These are phyloP conservation scores for Fusarium begoniae DNA, from an alignment of 2,329 filamentous ascomycete species.

Conservation along the genomic window DNA sequence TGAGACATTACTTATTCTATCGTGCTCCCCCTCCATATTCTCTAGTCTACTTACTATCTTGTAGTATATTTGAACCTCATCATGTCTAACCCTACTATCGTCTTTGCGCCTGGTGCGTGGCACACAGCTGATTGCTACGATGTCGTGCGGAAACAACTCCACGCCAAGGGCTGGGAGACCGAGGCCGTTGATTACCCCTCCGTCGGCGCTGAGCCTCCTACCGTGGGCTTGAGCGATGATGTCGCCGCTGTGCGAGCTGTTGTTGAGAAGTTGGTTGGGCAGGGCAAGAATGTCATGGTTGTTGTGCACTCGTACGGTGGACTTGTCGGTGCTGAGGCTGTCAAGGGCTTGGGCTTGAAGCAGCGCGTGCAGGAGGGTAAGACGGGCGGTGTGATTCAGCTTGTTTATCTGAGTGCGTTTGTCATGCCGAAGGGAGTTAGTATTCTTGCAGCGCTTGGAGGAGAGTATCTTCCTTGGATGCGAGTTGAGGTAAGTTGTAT, in stretches of 20 bases:
- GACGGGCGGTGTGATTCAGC: background rate
- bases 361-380: constrained; percentile 8
- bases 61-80: background rate
- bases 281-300: constrained; percentile 11
- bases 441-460: background rate
- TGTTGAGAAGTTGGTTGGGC: background rate
- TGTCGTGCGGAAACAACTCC: background rate
- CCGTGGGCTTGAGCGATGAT: background rate
- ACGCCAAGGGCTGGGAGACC: background rate
- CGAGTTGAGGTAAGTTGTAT: background rate
- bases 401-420: constrained; percentile 2
- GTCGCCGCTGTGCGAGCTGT: background rate
- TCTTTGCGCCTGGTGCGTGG: constrained; percentile 12
- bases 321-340: background rate
- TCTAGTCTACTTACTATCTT: background rate
- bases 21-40: background rate
- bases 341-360: constrained; percentile 4
- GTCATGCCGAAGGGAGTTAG: background rate
- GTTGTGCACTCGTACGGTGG: constrained; percentile 17
- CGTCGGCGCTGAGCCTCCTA: constrained; percentile 13
- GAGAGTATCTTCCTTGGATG: constrained; percentile 17
- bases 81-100: constrained; percentile 11
- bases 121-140: constrained; percentile 13
- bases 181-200: constrained; percentile 16
- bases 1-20: background rate